These are phyloP conservation scores for Solanum chilense DNA, from an alignment of 257 asterid species.

Conservation along the genomic window DNA sequence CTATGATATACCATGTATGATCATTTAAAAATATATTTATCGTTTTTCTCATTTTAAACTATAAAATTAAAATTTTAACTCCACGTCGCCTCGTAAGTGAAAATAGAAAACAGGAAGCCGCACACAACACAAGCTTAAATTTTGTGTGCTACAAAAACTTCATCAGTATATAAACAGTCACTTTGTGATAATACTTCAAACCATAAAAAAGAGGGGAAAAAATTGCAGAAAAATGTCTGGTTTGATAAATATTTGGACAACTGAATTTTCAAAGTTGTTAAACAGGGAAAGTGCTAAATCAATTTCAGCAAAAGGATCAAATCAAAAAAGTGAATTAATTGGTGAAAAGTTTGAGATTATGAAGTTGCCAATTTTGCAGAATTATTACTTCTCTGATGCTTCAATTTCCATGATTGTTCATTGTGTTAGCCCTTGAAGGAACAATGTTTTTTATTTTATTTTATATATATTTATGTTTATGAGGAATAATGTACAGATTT, in stretches of 20 bases:
- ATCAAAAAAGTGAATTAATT: neutral
- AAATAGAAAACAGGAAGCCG: neutral
- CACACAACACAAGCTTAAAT: neutral
- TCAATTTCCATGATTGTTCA: neutral
- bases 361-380: neutral
- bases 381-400: neutral
- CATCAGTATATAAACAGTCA: neutral
- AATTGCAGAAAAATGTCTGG: neutral
- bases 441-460: neutral
- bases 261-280: neutral
- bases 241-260: neutral
- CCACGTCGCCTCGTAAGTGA: neutral
- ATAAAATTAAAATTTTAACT: too few relatives aligned
- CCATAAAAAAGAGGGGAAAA: neutral
- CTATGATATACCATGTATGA: rapidly evolving
- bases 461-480: neutral
- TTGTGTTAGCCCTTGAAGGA: neutral
- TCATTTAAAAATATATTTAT: too few relatives aligned
- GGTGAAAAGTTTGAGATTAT: neutral
- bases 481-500: neutral
- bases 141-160: neutral
- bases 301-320: neutral
- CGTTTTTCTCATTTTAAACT: rapidly evolving
- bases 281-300: neutral
- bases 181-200: neutral